phyloP scores from a whole-genome alignment of 2,329 filamentous ascomycete species.

The Pseudocercospora eumusae region DNA sequence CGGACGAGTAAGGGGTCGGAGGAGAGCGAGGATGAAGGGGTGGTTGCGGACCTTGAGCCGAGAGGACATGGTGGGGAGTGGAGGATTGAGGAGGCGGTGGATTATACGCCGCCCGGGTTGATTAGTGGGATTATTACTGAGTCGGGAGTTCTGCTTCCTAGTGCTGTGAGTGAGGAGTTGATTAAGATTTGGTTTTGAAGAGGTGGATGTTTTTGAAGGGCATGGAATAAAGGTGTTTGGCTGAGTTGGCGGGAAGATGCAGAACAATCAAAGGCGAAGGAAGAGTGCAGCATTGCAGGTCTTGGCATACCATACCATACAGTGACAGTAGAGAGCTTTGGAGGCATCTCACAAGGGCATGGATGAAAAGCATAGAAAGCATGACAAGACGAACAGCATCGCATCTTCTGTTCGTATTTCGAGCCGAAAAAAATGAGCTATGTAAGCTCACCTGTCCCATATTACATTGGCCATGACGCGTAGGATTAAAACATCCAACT shows the following conservation, averaged over 20 bases:
- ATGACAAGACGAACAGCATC: background rate
- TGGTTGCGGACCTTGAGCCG: constrained; percentile 37
- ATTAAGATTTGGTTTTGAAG: constrained; percentile 60
- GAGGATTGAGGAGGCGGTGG: constrained; percentile 57
- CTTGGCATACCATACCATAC: background rate
- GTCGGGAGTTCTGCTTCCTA: constrained; percentile 69
- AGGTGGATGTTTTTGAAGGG: no score
- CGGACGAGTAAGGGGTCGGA: constrained; percentile 44
- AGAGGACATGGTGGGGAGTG: constrained; percentile 24
- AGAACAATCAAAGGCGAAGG: no score
- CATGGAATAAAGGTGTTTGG: no score
- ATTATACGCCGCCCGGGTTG: constrained; percentile 65
- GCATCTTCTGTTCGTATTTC: background rate
- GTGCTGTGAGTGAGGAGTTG: constrained; percentile 69
- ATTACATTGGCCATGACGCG: background rate
- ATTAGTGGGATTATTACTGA: constrained; percentile 76
- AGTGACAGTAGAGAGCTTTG: background rate
- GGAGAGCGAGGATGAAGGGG: constrained; percentile 27
- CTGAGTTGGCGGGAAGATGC: background rate
- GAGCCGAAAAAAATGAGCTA: background rate
- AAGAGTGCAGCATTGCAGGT: background rate
- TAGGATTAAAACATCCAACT: background rate
- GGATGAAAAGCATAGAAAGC: background rate
- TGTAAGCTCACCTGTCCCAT: background rate
- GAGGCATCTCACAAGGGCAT: background rate